Evolutionary conservation across 805 yeast genomes (phyloP).

Genomic region (Schwanniomyces vanrijiae): DNA sequence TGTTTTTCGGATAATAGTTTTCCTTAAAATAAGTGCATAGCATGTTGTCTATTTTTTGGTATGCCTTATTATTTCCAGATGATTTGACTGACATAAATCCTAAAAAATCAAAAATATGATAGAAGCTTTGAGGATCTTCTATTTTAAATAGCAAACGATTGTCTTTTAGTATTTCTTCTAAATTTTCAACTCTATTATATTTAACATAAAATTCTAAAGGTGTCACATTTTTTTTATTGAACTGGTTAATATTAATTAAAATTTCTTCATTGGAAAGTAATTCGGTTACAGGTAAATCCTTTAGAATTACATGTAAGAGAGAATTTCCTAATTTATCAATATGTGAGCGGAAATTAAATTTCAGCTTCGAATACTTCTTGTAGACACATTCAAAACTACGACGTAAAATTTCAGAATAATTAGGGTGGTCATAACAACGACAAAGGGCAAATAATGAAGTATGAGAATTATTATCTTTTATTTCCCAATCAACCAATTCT

Average conservation of each 20-base stretch:
- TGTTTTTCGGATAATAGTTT: slow-evolving; percentile 17
- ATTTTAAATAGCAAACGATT: slow-evolving; percentile 38
- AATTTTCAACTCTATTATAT: slow-evolving; percentile 64
- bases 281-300: slow-evolving; percentile 37
- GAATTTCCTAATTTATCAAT: slow-evolving; percentile 74
- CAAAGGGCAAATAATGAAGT: slow-evolving; percentile 79
- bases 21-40: slow-evolving; percentile 20
- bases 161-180: slow-evolving; percentile 50
- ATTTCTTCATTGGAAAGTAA: slow-evolving; percentile 26
- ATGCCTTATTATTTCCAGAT: slow-evolving; percentile 13
- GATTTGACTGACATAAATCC: slow-evolving; percentile 32
- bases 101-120: slow-evolving; percentile 39
- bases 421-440: slow-evolving; percentile 75
- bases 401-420: slow-evolving; percentile 52
- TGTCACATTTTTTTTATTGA: slow-evolving; percentile 58
- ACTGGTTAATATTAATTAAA: slow-evolving; percentile 51
- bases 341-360: slow-evolving; percentile 58
- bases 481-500: slow-evolving; percentile 63
- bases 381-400: slow-evolving; percentile 46
- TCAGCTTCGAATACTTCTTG: slow-evolving; percentile 37
- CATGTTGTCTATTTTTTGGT: slow-evolving; percentile 22
- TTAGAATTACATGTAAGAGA: slow-evolving; percentile 66
- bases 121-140: slow-evolving; percentile 34
- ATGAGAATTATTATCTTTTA: slow-evolving; percentile 61
- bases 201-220: slow-evolving; percentile 73